These are phyloP conservation scores for Brachypodium distachyon DNA, from an alignment of 202 grass and related monocot species.

Conservation along the genomic window DNA sequence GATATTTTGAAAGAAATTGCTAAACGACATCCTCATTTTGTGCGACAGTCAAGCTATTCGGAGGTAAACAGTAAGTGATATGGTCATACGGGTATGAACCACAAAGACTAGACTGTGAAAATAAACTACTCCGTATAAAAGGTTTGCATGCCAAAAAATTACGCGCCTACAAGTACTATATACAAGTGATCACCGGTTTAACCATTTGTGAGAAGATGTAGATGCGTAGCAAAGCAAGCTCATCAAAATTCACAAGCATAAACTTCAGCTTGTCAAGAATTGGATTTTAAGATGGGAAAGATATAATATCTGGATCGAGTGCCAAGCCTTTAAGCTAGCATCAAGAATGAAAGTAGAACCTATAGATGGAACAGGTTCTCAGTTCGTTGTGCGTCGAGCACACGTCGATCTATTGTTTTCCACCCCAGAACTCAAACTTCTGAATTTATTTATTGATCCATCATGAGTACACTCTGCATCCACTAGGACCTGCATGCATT, in stretches of 20 bases:
- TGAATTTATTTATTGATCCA: slow-evolving; percentile 91
- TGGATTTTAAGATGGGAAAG: background rate
- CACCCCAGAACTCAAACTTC: slow-evolving; percentile 97
- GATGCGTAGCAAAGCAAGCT: slow-evolving; percentile 40
- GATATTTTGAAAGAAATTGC: slow-evolving; percentile 55
- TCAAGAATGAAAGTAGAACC: slow-evolving; percentile 39
- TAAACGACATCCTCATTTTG: slow-evolving; percentile 94
- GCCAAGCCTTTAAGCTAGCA: background rate
- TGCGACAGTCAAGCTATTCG: slow-evolving; percentile 61
- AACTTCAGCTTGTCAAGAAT: too few species aligned
- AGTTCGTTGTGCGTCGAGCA: slow-evolving; percentile 93
- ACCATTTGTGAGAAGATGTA: slow-evolving; percentile 70
- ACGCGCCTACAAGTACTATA: slow-evolving; percentile 93
- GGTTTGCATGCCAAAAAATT: slow-evolving; percentile 14
- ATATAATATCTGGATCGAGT: background rate
- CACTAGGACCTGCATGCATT: slow-evolving; percentile 64
- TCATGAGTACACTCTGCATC: slow-evolving; percentile 99
- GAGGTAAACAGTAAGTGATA: slow-evolving; percentile 21
- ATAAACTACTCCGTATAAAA: too few species aligned
- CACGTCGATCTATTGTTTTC: slow-evolving; percentile 80
- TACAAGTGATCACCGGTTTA: slow-evolving; percentile 71
- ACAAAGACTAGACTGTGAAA: background rate
- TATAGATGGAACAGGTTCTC: slow-evolving; percentile 78
- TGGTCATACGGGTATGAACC: background rate
- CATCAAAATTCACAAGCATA: background rate